Evolutionary conservation across 768 basidiomycete species (phyloP).

Genomic region (Lactarius sp.): DNA sequence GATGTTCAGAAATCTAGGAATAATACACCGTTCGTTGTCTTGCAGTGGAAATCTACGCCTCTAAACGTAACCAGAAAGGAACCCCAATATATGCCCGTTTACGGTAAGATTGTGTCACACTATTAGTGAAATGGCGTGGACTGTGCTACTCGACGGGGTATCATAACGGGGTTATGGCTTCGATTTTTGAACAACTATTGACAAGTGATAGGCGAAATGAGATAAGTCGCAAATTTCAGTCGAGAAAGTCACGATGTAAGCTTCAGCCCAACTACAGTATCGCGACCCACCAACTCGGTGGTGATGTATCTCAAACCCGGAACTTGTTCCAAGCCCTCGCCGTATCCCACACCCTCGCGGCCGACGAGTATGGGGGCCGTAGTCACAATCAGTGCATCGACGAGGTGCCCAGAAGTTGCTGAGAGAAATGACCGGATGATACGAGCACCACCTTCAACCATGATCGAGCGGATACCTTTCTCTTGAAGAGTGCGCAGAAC

Average conservation of each 20-base stretch:
- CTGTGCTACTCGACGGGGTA: background rate
- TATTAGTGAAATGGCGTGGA: background rate
- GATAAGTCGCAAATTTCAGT: background rate
- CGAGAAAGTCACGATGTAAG: conserved; percentile 3
- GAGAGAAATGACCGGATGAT: conserved; percentile 72
- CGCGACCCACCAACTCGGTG: conserved; percentile 31
- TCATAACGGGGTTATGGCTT: background rate
- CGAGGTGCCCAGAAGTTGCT: conserved; percentile 26
- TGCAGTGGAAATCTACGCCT: background rate
- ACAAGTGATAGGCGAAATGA: background rate
- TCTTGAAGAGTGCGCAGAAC: conserved; percentile 51
- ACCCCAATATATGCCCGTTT: background rate
- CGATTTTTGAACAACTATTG: background rate
- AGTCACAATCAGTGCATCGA: conserved; percentile 80
- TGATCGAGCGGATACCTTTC: conserved; percentile 65
- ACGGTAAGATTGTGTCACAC: background rate
- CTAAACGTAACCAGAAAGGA: background rate
- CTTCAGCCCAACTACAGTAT: conserved; percentile 31
- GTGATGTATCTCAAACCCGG: conserved; percentile 28
- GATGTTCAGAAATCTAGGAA: background rate
- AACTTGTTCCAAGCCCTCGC: conserved; percentile 28
- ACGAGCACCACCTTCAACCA: conserved; percentile 93
- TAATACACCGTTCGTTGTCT: background rate
- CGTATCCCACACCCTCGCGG: conserved; percentile 57
- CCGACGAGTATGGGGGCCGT: conserved; percentile 86